Base-by-base conservation (phyloP, 805 yeast species). In the Hanseniaspora clermontiae region DNA sequence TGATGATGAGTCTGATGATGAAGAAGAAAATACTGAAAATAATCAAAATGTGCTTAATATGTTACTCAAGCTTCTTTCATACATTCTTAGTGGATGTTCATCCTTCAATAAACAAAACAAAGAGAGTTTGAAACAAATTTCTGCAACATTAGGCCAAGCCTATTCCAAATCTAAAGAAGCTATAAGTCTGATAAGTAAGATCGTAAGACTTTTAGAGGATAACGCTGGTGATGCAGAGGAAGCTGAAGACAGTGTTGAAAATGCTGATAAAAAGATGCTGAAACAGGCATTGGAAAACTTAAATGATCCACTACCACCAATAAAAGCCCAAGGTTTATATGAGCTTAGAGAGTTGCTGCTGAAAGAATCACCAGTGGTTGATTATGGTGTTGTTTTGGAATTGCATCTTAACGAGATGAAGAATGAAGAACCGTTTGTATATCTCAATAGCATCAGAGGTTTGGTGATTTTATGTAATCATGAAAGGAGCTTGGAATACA, bases 361-460 rank as follows among this genome's bases (percentile, higher is more conserved):
- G 43, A 68, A 66, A 34, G 72, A 72, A 38, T 78, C 86, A n/a
- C 65, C 72, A 0, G 80, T 78, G 0, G 65, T 87, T 14, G 64
- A 76, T 0, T 50, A 77, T 10, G 78, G 76, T 3, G 76, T 78
- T 54, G 91, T 78, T 0, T 67, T 87, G 32, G 74, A 78, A 17
- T 67, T 87, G 14, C 87, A 85, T 64, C 63, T 85, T 17, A 69
- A 74, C 1, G 87, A 84, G 61, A 68, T 93, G 45, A 76, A 77
- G 49, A 95, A 88, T 61, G 74, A 80, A 0, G 98, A 91, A 58
- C 95, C 98, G 0, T 91, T 82, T 66, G 79, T 93, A 15, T 93
- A 87, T 65, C 66, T 93, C 55, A 91, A 87, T 64, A 84, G 84
- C 0, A 86, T 93, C 59, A 87, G 85, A 63, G 90, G 93, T 0